These are phyloP conservation scores for Aspergillus kassunensis DNA, from an alignment of 495 filamentous ascomycete species.

Conservation along the genomic window DNA sequence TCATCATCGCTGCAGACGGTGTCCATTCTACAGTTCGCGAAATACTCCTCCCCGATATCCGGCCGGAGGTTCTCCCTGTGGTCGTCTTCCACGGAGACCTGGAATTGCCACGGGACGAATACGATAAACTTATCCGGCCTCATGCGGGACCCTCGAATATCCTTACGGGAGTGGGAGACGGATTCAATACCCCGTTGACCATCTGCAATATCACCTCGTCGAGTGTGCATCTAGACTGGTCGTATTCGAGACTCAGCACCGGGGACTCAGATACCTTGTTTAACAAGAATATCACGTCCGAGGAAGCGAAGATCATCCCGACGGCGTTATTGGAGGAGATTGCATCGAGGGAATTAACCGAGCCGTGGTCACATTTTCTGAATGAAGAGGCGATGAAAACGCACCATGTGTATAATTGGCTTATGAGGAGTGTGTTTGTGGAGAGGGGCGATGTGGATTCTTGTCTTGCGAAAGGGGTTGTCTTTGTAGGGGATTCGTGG, in stretches of 20 bases:
- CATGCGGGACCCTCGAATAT: slow-evolving; percentile 3
- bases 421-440: slow-evolving; percentile 29
- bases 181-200: slow-evolving; percentile 13
- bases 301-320: slow-evolving; percentile 1
- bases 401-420: slow-evolving; percentile 37
- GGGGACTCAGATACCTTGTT: slow-evolving; percentile 4
- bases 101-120: slow-evolving; percentile 1
- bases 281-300: background rate
- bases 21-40: slow-evolving; percentile 10
- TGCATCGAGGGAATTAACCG: background rate
- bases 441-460: slow-evolving; percentile 13
- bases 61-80: slow-evolving; percentile 5
- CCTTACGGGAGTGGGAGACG: slow-evolving; percentile 12
- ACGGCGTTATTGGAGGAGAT: background rate
- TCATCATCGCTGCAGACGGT: slow-evolving; percentile 12
- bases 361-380: slow-evolving; percentile 22
- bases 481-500: slow-evolving; percentile 36
- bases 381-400: slow-evolving; percentile 22
- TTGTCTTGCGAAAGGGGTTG: slow-evolving; percentile 20
- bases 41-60: background rate
- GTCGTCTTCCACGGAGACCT: slow-evolving; percentile 14
- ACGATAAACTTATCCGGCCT: slow-evolving; percentile 1
- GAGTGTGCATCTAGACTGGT: slow-evolving; percentile 19
- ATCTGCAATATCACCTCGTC: slow-evolving; percentile 8
- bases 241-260: slow-evolving; percentile 29